Conservation (phyloP, 2,329 filamentous ascomycete species). For the Phaeosphaeriaceae sp. region DNA sequence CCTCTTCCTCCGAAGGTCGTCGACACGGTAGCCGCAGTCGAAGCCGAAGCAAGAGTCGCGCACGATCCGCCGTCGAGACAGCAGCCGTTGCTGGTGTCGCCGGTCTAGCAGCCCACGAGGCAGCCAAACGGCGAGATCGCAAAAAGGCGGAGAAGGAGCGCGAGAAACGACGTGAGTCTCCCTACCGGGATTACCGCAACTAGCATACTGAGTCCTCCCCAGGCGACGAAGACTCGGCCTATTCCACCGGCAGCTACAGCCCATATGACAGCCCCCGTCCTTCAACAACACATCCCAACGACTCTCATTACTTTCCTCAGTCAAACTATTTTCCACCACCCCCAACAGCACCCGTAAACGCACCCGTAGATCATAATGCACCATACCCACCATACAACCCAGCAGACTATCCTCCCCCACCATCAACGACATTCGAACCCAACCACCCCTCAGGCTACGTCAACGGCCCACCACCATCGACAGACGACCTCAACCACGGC, state of each 20-base stretch:
- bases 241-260: slow-evolving; percentile 43
- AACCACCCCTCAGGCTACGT: slow-evolving; percentile 39
- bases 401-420: slow-evolving; percentile 53
- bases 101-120: slow-evolving; percentile 65
- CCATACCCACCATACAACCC: slow-evolving; percentile 49
- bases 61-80: slow-evolving; percentile 61
- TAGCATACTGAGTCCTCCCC: slow-evolving; percentile 25
- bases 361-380: slow-evolving; percentile 16
- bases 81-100: slow-evolving; percentile 66
- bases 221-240: slow-evolving; percentile 47
- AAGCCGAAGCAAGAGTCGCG: slow-evolving; percentile 57
- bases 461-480: slow-evolving; percentile 26
- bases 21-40: slow-evolving; percentile 46
- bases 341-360: slow-evolving; percentile 41
- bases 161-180: slow-evolving; percentile 59
- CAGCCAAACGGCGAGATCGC: slow-evolving; percentile 63
- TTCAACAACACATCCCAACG: slow-evolving; percentile 40
- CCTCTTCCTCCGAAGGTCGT: slow-evolving; percentile 49
- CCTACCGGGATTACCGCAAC: slow-evolving; percentile 14
- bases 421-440: slow-evolving; percentile 30
- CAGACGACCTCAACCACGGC: slow-evolving; percentile 37
- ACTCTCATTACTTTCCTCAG: slow-evolving; percentile 54
- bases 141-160: slow-evolving; percentile 63
- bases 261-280: slow-evolving; percentile 36
- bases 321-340: slow-evolving; percentile 61